Conservation (phyloP, 805 yeast genomes). For the Spathaspora arborariae region DNA sequence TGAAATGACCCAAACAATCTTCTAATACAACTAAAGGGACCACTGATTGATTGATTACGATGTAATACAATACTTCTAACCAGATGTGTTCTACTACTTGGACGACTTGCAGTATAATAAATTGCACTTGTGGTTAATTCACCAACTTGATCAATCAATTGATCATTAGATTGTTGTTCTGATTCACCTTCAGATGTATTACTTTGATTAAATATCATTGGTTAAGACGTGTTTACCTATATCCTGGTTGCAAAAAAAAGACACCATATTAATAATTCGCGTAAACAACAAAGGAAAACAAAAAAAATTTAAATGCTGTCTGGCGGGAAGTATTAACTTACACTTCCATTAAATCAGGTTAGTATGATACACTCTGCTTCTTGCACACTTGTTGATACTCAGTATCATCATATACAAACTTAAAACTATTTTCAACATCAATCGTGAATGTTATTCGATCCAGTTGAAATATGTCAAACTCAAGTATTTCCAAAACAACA, state of each 20-base stretch:
- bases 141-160: neutral
- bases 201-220: neutral
- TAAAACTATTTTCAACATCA: conserved; percentile 16
- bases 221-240: neutral
- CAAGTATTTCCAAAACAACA: conserved; percentile 25
- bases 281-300: neutral
- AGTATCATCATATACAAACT: conserved; percentile 22
- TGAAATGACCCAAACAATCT: neutral
- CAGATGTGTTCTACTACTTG: neutral
- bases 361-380: too few relatives aligned
- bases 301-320: neutral
- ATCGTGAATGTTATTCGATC: conserved; percentile 23
- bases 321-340: neutral
- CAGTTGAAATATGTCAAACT: conserved; percentile 28
- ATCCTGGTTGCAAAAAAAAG: neutral
- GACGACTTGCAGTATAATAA: neutral
- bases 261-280: neutral
- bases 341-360: conserved; percentile 2
- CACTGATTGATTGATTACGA: neutral
- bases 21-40: conserved; percentile 1
- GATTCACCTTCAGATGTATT: neutral
- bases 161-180: neutral
- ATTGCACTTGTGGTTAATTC: neutral
- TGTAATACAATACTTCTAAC: conserved; percentile 1
- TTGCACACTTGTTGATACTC: conserved; percentile 7